A percentile compares a stretch with the other conserved stretches of the same genome.
Evolutionary conservation across 495 filamentous ascomycete species (phyloP).

Genomic region (Penicilliopsis zonata): DNA sequence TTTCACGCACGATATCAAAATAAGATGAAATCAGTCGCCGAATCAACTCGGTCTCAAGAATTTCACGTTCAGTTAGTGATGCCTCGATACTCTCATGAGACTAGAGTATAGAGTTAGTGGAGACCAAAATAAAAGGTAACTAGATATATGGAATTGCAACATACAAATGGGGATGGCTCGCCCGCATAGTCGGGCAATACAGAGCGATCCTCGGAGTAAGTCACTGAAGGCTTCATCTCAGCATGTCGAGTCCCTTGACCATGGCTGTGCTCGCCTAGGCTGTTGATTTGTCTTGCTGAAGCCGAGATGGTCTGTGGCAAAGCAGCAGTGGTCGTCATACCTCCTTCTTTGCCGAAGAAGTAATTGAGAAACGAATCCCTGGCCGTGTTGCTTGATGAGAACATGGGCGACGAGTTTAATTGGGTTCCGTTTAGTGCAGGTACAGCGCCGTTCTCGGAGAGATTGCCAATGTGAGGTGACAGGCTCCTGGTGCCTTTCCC

Average conservation of each 20-base stretch:
- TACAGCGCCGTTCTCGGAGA: slow-evolving; percentile 45
- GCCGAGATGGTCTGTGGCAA: slow-evolving; percentile 19
- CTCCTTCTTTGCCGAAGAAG: slow-evolving; percentile 93
- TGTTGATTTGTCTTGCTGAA: slow-evolving; percentile 54
- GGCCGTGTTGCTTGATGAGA: slow-evolving; percentile 38
- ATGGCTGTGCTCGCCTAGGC: slow-evolving; percentile 66
- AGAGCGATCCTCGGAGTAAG: slow-evolving; percentile 29
- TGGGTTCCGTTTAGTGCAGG: slow-evolving; percentile 56
- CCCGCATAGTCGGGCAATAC: slow-evolving; percentile 29
- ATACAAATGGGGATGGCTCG: slow-evolving; percentile 48
- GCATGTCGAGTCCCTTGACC: slow-evolving; percentile 71
- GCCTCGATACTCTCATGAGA: slow-evolving; percentile 47
- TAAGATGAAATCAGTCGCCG: slow-evolving; percentile 92
- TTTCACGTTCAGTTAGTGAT: slow-evolving; percentile 85
- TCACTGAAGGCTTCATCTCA: slow-evolving; percentile 39
- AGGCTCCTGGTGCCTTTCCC: slow-evolving; percentile 57
- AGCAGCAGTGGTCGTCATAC: slow-evolving; percentile 27
- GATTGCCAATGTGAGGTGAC: slow-evolving; percentile 65
- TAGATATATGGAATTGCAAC: slow-evolving; percentile 11
- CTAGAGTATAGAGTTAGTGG: slow-evolving; percentile 24
- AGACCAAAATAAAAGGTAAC: neutral
- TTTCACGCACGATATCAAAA: slow-evolving; percentile 96
- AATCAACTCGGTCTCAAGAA: slow-evolving; percentile 95
- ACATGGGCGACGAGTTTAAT: slow-evolving; percentile 49
- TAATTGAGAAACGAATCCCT: slow-evolving; percentile 94